phyloP scores from a whole-genome alignment of 768 basidiomycete genomes.

The Mycena albidolilacea region DNA sequence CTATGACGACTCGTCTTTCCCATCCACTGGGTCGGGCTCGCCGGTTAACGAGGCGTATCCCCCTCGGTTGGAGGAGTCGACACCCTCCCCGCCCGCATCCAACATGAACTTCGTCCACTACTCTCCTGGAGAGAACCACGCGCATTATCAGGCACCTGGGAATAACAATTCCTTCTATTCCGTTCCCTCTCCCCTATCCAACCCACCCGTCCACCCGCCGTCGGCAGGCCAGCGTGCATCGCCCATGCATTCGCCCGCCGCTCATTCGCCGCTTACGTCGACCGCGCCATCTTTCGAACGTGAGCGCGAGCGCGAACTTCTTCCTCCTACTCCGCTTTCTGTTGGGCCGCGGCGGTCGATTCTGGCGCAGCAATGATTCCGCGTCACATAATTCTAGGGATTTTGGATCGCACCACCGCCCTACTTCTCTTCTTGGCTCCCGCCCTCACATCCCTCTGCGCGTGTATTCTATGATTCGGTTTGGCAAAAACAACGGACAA shows the following conservation, averaged over 20 bases:
- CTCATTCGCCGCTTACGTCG: constrained; percentile 56
- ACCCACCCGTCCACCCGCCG: constrained; percentile 53
- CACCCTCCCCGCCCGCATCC: constrained; percentile 73
- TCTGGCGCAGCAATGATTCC: constrained; percentile 51
- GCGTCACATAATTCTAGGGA: neutral
- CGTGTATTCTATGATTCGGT: constrained; percentile 27
- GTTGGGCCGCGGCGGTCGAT: constrained; percentile 61
- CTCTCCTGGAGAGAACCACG: constrained; percentile 54
- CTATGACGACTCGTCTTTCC: constrained; percentile 65
- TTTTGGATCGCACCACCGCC: constrained; percentile 29
- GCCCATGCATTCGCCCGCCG: constrained; percentile 56
- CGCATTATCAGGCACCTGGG: constrained; percentile 50
- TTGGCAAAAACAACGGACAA: constrained; percentile 29
- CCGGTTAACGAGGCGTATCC: constrained; percentile 68
- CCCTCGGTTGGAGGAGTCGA: constrained; percentile 62
- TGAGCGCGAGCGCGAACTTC: constrained; percentile 66
- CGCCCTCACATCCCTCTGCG: neutral
- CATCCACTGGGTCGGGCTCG: constrained; percentile 69
- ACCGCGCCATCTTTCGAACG: constrained; percentile 69
- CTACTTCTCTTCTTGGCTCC: constrained; percentile 12
- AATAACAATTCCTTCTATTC: constrained; percentile 57
- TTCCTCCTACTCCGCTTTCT: constrained; percentile 62
- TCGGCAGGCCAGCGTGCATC: constrained; percentile 51
- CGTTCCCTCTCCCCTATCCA: constrained; percentile 67
- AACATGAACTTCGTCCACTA: constrained; percentile 74